phyloP scores from a whole-genome alignment of 257 asterid genomes.

The Petunia axillaris region DNA sequence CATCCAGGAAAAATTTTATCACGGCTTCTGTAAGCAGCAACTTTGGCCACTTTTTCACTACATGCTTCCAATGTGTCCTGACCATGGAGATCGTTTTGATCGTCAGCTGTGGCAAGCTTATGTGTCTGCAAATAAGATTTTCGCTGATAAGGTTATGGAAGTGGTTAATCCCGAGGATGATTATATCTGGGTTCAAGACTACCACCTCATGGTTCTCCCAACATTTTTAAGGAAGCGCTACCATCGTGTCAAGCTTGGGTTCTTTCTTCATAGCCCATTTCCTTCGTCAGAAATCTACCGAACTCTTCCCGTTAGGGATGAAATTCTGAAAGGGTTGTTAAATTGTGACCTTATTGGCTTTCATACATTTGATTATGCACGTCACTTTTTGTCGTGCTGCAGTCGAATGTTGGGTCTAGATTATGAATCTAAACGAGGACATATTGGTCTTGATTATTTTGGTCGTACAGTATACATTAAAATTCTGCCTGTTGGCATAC shows the following conservation, averaged over 20 bases:
- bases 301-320: conserved; percentile 88
- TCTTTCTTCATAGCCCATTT: conserved; percentile 92
- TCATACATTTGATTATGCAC: conserved; percentile 91
- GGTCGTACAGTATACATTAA: conserved; percentile 89
- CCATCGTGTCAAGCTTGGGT: conserved; percentile 80
- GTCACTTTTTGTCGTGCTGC: conserved; percentile 92
- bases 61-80: conserved; percentile 92
- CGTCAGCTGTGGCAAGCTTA: conserved; percentile 86
- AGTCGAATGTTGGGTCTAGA: conserved; percentile 89
- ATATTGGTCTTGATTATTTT: conserved; percentile 87
- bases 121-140: conserved; percentile 76
- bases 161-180: conserved; percentile 83
- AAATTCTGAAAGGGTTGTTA: conserved; percentile 76
- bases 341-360: conserved; percentile 86
- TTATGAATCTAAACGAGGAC: conserved; percentile 92
- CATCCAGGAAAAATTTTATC: conserved; percentile 67
- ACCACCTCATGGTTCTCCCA: conserved; percentile 91
- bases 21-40: conserved; percentile 87
- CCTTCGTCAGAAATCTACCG: conserved; percentile 94
- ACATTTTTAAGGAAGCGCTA: conserved; percentile 87
- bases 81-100: conserved; percentile 90
- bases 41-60: conserved; percentile 96
- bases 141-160: conserved; percentile 89
- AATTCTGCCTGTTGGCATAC: conserved; percentile 89
- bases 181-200: conserved; percentile 88